Evolutionary conservation across 345 rosid genomes (phyloP).

Genomic region (Ceriops decandra): DNA sequence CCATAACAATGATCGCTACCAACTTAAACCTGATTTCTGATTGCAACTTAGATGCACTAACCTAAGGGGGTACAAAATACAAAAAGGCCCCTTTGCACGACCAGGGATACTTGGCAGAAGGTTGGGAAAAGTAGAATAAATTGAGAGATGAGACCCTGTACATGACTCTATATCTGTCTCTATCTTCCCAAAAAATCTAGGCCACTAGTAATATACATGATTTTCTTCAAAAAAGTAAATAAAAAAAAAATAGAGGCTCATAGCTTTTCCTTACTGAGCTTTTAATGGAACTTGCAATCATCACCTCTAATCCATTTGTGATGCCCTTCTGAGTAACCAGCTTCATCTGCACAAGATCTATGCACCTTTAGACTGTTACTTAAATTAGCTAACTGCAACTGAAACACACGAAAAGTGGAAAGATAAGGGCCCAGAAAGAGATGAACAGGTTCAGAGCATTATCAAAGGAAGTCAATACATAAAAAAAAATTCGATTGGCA

Average conservation of each 20-base stretch:
- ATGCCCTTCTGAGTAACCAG: constrained; percentile 32
- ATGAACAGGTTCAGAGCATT: not conserved
- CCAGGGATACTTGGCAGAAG: constrained; percentile 24
- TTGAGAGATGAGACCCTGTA: constrained; percentile 49
- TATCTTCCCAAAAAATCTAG: constrained; percentile 44
- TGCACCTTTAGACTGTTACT: not conserved
- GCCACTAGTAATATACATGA: constrained; percentile 55
- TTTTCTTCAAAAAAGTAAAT: constrained; percentile 17
- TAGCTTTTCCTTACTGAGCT: constrained; percentile 12
- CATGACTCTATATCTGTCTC: constrained; percentile 56
- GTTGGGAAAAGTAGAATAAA: constrained; percentile 26
- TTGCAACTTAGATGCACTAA: constrained; percentile 48
- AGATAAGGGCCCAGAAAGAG: not conserved
- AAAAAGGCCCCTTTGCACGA: constrained; percentile 25
- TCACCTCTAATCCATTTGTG: constrained; percentile 17
- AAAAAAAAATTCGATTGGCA: no score
- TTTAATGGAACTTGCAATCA: constrained; percentile 25
- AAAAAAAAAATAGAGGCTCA: constrained; percentile 7
- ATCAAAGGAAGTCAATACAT: not conserved
- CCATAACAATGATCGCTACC: constrained; percentile 44
- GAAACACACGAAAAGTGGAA: not conserved
- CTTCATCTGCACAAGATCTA: constrained; percentile 40
- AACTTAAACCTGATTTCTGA: constrained; percentile 35
- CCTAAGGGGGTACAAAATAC: constrained; percentile 40
- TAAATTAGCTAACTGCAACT: not conserved